phyloP scores from a whole-genome alignment of 164 flowering plant species.

The Piper betle region DNA sequence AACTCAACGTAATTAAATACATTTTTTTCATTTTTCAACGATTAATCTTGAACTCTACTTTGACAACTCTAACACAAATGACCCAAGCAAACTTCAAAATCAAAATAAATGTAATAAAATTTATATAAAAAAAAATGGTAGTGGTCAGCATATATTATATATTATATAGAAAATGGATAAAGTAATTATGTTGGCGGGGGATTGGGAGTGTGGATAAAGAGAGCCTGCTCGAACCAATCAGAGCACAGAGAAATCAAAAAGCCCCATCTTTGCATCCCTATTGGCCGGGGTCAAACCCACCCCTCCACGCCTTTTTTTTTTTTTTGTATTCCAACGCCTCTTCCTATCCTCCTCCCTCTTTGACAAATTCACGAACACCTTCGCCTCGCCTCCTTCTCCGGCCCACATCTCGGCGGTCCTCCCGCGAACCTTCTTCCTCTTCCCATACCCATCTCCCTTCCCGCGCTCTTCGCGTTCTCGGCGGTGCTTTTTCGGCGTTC shows the following conservation, averaged over 20 bases:
- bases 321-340: too few relatives aligned
- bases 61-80: too few relatives aligned
- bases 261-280: neutral
- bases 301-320: neutral
- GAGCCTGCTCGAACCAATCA: constrained; percentile 35
- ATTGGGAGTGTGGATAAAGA: constrained; percentile 7
- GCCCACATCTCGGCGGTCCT: neutral
- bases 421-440: neutral
- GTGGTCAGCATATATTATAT: too few relatives aligned
- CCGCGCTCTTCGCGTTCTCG: constrained; percentile 7
- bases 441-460: neutral
- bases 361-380: neutral
- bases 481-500: neutral
- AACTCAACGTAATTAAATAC: too few relatives aligned
- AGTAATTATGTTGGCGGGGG: neutral
- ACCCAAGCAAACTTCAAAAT: too few relatives aligned
- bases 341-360: neutral
- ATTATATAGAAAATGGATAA: too few relatives aligned
- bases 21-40: too few relatives aligned
- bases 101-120: too few relatives aligned
- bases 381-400: neutral
- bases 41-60: too few relatives aligned
- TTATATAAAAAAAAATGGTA: neutral
- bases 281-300: constrained; percentile 4
- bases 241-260: constrained; percentile 12